A percentile compares a stretch with the other conserved stretches of the same genome.
Conservation (phyloP, 2,329 filamentous ascomycete genomes). For the Fusarium solani-melongenae region DNA sequence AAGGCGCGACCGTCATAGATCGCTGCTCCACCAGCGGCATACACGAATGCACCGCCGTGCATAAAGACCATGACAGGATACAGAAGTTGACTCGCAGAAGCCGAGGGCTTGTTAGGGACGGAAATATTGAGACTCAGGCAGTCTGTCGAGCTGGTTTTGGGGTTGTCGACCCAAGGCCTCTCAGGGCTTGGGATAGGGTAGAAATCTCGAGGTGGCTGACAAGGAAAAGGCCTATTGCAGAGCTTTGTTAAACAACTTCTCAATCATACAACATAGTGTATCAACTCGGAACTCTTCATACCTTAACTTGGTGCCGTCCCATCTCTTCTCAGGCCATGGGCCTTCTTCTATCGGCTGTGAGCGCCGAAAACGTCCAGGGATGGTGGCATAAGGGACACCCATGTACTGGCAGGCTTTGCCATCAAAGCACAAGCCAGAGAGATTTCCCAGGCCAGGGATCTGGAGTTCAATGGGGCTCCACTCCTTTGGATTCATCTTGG, state of each 20-base stretch:
- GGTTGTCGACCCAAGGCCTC: conserved; percentile 7
- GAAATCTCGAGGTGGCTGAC: conserved; percentile 23
- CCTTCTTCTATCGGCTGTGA: background rate
- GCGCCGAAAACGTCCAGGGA: conserved; percentile 9
- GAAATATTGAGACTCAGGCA: background rate
- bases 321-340: background rate
- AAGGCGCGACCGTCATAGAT: conserved; percentile 14
- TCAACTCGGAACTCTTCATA: background rate
- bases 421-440: conserved; percentile 5
- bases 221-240: background rate
- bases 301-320: conserved; percentile 46
- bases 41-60: conserved; percentile 22
- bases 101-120: background rate
- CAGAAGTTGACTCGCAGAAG: background rate
- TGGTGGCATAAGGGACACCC: conserved; percentile 6
- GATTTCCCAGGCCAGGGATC: background rate
- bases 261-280: background rate
- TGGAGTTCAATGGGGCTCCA: background rate
- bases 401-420: conserved; percentile 10
- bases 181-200: conserved; percentile 12
- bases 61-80: conserved; percentile 24
- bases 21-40: conserved; percentile 8
- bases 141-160: background rate
- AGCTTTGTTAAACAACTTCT: background rate
- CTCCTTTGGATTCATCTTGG: background rate